These are phyloP conservation scores for Diaporthe nobilis DNA, from an alignment of 2,329 filamentous ascomycete species.

Conservation along the genomic window DNA sequence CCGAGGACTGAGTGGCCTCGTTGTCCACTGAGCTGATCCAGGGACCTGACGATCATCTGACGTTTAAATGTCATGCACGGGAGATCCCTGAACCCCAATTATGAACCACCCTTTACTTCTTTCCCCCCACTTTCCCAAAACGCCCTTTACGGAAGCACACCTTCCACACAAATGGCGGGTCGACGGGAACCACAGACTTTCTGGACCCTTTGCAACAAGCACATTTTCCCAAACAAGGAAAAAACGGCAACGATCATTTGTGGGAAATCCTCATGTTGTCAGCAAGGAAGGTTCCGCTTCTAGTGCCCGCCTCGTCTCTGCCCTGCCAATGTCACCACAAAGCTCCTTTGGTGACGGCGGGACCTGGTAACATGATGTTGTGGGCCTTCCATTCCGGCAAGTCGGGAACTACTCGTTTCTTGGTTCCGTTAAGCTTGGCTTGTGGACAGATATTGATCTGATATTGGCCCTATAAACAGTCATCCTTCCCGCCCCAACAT, in stretches of 20 bases:
- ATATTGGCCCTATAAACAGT: slow-evolving; percentile 23
- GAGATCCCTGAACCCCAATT: slow-evolving; percentile 8
- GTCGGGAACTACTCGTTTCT: slow-evolving; percentile 4
- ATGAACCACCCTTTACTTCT: neutral
- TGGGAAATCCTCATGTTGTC: slow-evolving; percentile 37
- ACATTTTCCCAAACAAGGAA: neutral
- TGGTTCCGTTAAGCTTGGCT: slow-evolving; percentile 20
- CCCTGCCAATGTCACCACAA: slow-evolving; percentile 11
- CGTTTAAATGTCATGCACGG: slow-evolving; percentile 6
- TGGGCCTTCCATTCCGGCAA: slow-evolving; percentile 1
- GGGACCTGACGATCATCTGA: slow-evolving; percentile 31
- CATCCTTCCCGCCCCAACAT: neutral
- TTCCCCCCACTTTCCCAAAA: slow-evolving; percentile 34
- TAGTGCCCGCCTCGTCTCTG: neutral
- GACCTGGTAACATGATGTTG: neutral
- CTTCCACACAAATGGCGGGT: slow-evolving; percentile 38
- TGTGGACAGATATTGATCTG: neutral
- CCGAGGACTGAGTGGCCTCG: neutral
- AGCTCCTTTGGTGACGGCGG: slow-evolving; percentile 13
- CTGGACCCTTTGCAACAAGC: neutral
- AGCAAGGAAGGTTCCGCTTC: neutral
- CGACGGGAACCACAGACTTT: slow-evolving; percentile 13
- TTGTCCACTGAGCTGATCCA: neutral
- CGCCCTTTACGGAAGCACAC: slow-evolving; percentile 27
- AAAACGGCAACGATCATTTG: slow-evolving; percentile 34